Base-by-base conservation (phyloP, 139 green algal species). In the Edaphochlamys debaryana region DNA sequence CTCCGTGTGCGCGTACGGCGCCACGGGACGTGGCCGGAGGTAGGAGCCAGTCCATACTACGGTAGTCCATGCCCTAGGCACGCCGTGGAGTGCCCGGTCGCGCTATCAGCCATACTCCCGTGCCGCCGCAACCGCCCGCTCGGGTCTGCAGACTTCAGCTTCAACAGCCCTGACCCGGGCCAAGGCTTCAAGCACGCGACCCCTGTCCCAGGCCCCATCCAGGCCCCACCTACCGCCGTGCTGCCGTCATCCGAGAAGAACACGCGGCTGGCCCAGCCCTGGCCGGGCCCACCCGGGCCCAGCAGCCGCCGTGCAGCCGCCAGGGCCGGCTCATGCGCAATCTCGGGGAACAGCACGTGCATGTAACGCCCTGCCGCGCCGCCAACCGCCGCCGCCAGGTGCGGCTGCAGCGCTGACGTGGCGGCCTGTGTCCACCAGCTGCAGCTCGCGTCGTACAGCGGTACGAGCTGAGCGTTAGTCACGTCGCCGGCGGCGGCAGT, bases 381-480 rank as follows among this genome's bases (percentile, higher is more conserved):
- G 13, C 71, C 90, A 42, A 98, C 86, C 17, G 91, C 91, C 0
- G 82, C 76, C 17, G 91, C 85, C 66, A 98, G 54, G 74, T 92
- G 89, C 29, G 89, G 69, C 78, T 97, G 92, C 3, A 94, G 80
- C n/a, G 92, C 67, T 23, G 81, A 60, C 42, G 66, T 89, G 22
- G 91, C 73, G 15, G 94, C 94, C 88, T 94, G 85, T 56, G 97
- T 99, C 97, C 97, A 99, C 97, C 97, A 99, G 87, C 94, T 98
- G 45, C 93, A 94, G 69, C 92, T 96, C 23, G 85, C 96, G 89
- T 99, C 97, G 76, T 98, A 98, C 68, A 94, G 42, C 38, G 85
- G 77, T 3, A 82, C 50, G 50, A 96, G 67, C 60, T 22, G 34
- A 22, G 75, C 34, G 15, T 7, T 34, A 4, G 52, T 30, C 13